Conservation (phyloP, 768 basidiomycete species). For the Hericium rajendrae region DNA sequence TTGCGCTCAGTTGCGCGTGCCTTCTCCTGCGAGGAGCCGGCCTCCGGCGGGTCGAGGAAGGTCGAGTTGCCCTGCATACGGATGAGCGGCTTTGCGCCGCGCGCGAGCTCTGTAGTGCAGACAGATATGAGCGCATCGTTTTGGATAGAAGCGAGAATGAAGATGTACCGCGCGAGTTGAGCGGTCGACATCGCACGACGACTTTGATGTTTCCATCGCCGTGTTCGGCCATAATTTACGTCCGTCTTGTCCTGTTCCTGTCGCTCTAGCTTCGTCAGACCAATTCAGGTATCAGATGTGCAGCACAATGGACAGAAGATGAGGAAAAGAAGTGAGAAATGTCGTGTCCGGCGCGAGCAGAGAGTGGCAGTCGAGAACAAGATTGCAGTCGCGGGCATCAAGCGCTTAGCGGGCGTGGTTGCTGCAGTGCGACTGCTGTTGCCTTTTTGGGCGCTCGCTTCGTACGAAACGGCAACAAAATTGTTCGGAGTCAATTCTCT, state of each 20-base stretch:
- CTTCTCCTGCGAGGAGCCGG: constrained; percentile 44
- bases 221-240: constrained; percentile 50
- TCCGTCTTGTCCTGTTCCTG: not conserved
- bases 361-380: not conserved
- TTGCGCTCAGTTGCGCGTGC: constrained; percentile 81
- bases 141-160: constrained; percentile 1
- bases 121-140: not conserved
- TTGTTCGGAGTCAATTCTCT: not conserved
- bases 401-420: not conserved
- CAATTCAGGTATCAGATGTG: not conserved
- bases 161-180: constrained; percentile 85
- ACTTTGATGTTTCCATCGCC: constrained; percentile 89
- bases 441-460: not conserved
- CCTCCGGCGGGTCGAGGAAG: constrained; percentile 82
- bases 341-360: not conserved
- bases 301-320: not conserved
- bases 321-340: not conserved
- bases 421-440: not conserved
- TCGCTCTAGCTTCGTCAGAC: not conserved
- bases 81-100: constrained; percentile 90
- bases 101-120: constrained; percentile 60
- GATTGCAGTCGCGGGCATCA: not conserved
- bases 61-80: constrained; percentile 94
- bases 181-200: constrained; percentile 90
- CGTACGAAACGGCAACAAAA: not conserved